Percentiles rank a stretch among this genome's conserved stretches.
Evolutionary conservation across 768 basidiomycete species (phyloP).

Genomic region (Pseudohyphozyma bogoriensis): DNA sequence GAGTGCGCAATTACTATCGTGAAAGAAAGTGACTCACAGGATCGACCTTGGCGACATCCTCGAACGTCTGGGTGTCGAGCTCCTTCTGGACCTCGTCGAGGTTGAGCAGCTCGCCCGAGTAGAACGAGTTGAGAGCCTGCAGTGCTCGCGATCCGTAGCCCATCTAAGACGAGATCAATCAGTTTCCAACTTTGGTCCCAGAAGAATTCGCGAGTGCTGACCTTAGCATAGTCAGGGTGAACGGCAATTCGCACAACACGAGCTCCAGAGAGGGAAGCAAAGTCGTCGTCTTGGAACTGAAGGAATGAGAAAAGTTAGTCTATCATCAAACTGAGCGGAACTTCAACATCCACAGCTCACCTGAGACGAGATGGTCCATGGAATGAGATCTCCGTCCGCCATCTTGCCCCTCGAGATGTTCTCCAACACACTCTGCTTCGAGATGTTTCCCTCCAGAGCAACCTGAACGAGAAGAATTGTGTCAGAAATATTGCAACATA

Average conservation of each 20-base stretch:
- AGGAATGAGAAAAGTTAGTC: conserved; percentile 10
- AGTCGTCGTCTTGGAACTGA: conserved; percentile 93
- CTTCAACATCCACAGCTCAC: conserved; percentile 30
- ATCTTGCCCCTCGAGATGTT: conserved; percentile 71
- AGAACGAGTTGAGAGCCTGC: conserved; percentile 76
- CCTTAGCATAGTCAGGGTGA: conserved; percentile 87
- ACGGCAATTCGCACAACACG: conserved; percentile 86
- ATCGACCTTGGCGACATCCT: conserved; percentile 42
- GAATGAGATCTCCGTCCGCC: conserved; percentile 92
- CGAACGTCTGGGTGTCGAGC: conserved; percentile 50
- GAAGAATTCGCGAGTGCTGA: conserved; percentile 35
- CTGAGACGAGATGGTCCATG: conserved; percentile 82
- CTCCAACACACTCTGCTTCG: conserved; percentile 72
- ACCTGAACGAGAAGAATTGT: conserved; percentile 41
- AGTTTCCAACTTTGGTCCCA: neutral
- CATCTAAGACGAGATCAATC: conserved; percentile 52
- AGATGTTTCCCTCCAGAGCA: conserved; percentile 87
- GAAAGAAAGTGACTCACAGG: conserved; percentile 29
- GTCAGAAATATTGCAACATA: neutral
- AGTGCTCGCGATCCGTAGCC: conserved; percentile 89
- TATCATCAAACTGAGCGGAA: neutral
- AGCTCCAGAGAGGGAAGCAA: conserved; percentile 82
- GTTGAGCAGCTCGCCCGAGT: conserved; percentile 83
- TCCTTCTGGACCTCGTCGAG: conserved; percentile 56
- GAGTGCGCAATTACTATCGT: too few species aligned